Evolutionary conservation across 1,284 basidiomycete species (phyloP), one percentile per base, ranked within the genome.

Genomic region (Takashimella tepidaria): DNA sequence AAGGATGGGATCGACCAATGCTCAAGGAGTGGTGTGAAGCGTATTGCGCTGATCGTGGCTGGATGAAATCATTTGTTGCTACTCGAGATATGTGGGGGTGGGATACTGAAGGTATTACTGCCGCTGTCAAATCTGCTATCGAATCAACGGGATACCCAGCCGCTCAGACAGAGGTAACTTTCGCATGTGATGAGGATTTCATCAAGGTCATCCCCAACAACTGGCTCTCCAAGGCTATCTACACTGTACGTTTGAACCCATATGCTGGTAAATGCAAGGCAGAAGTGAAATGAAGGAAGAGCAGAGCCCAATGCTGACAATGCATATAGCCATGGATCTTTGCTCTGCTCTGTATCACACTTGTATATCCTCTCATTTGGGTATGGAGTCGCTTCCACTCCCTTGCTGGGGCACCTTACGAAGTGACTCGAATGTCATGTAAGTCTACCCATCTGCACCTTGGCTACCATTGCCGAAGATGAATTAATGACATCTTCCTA

Each of bases 321-420:
- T 37, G 16, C 8, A 16, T 8, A 16, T 37, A 69, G 64, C 79
- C 77, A 49, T 85, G 84, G 80, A 69, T 87, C 64, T 82, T 83
- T 62, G 77, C 86, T 58, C 60, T 88, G 12, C 77, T 83, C 16
- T 82, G 84, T 62, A 74, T 87, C 56, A 77, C 82, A 16, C 70
- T 87, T 57, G 77, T 88, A 54, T 88, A 82, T 64, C 86, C 86
- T 0, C 81, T 87, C 67, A 79, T 89, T 60, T 88, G 84, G 85
- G 72, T 88, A 8, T 87, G 81, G 72, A 57, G 65, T 50, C 55
- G 59, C 2, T 19, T 64, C 12, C 52, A 60, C 24, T 47, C 49
- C 1, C 43, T 31, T 20, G 64, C 61, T 16, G 70, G 70, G 11
- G 68, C 56, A 5, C 53, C 57, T 3, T 72, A 67, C 56, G 46